Evolutionary conservation across 306 rosid genomes (phyloP), one percentile per base, ranked within the genome.

Genomic region (Notholithocarpus densiflorus): DNA sequence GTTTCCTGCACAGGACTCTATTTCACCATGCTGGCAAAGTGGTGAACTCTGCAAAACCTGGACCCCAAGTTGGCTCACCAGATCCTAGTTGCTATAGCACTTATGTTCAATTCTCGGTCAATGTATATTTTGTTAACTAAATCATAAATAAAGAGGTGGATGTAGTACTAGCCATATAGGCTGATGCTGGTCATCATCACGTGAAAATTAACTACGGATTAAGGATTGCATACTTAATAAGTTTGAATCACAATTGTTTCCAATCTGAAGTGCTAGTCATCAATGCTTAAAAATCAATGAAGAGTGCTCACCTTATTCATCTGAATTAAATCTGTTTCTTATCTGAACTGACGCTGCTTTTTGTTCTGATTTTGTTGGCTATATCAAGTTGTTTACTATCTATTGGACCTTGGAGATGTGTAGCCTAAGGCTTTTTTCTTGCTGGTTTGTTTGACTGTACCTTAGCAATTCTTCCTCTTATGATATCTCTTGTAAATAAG

Each of bases 401-500:
- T 32, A 79, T 51, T 4, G 21, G 61, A 64, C 26, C 14, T n/a
- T 29, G 23, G 78, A 66, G 70, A 64, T 29, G 32, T 70, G 43
- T 73, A 75, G 78, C 74, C 20, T 8, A 21, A 75, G 68, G 51
- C 56, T 43, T 61, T 69, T 69, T 21, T 21, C 24, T 48, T 72
- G 59, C 76, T 52, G 48, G 43, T 23, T 48, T 68, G 60, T 65
- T 54, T 65, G 71, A 75, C 65, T 75, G 56, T 68, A 65, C 24
- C 45, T 43, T 60, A 79, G 66, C 54, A 76, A 72, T 5, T 61
- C 56, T 62, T 59, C 72, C 53, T 21, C 31, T 26, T 57, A 11
- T 15, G 23, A 40, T 52, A 43, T 56, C 55, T 78, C 51, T 75
- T 82, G 64, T 71, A 74, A 52, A 64, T 52, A 59, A 53, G 55